Evolutionary conservation across 164 flowering plant species (phyloP).

Genomic region (Hamamelis virginiana): DNA sequence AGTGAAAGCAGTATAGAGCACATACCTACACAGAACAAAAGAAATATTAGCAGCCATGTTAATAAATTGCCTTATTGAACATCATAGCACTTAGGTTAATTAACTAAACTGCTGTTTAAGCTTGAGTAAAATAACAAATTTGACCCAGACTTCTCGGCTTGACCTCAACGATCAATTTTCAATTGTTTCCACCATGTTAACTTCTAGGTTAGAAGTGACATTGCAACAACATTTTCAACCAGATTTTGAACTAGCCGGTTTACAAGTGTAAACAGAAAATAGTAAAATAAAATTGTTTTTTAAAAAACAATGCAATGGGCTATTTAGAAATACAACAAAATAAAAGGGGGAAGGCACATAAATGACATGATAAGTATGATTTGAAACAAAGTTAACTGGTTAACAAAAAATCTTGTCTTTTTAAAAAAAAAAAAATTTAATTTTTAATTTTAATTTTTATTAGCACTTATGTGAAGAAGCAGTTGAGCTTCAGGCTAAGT

Average conservation of each 20-base stretch:
- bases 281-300: too few relatives aligned
- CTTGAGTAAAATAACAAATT: neutral
- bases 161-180: neutral
- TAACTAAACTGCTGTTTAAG: too few relatives aligned
- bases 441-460: neutral
- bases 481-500: neutral
- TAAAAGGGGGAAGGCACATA: neutral
- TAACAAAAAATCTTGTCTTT: too few relatives aligned
- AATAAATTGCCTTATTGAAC: neutral
- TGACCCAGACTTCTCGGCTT: neutral
- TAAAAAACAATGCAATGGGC: too few relatives aligned
- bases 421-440: too few relatives aligned
- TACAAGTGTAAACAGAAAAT: neutral
- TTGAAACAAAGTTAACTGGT: neutral
- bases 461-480: neutral
- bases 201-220: neutral
- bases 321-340: too few relatives aligned
- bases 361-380: neutral
- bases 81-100: too few relatives aligned
- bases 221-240: neutral
- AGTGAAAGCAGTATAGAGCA: constrained; percentile 67
- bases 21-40: constrained; percentile 61
- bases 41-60: neutral
- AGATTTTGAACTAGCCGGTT: neutral
- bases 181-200: neutral